Percentiles rank a stretch among this genome's conserved stretches.
These are phyloP conservation scores for Plasmodium adleri DNA, from an alignment of 169 alveolate species.

Conservation along the genomic window DNA sequence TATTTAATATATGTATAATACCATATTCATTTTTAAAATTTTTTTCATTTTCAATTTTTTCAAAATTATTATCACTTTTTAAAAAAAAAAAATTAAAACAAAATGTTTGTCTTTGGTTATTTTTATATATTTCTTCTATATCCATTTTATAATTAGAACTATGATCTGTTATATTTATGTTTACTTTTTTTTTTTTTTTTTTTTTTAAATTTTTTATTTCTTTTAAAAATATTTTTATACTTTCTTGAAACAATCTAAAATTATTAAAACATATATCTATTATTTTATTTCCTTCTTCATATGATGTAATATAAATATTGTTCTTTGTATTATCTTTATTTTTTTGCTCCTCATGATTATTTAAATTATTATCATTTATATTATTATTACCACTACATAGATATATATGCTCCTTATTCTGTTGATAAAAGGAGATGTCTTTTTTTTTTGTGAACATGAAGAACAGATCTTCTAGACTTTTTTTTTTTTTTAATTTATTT, in stretches of 20 bases:
- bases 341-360: not conserved
- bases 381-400: not conserved
- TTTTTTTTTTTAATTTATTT: constrained; percentile 18
- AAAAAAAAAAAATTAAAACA: not conserved
- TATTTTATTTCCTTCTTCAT: constrained; percentile 10
- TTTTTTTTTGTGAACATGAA: constrained; percentile 27
- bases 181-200: constrained; percentile 10
- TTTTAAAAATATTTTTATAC: constrained; percentile 40
- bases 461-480: constrained; percentile 22
- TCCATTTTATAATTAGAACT: not conserved
- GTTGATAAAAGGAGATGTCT: not conserved
- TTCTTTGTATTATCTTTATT: not conserved
- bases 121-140: not conserved
- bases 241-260: constrained; percentile 52
- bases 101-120: not conserved
- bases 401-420: not conserved
- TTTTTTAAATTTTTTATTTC: constrained; percentile 19
- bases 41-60: not conserved
- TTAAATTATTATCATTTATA: not conserved
- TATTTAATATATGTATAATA: not conserved
- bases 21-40: not conserved
- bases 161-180: not conserved
- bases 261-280: constrained; percentile 3
- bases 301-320: not conserved
- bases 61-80: not conserved